Evolutionary conservation across 768 basidiomycete species (phyloP).

Genomic region (Pulveroboletus ravenelii): DNA sequence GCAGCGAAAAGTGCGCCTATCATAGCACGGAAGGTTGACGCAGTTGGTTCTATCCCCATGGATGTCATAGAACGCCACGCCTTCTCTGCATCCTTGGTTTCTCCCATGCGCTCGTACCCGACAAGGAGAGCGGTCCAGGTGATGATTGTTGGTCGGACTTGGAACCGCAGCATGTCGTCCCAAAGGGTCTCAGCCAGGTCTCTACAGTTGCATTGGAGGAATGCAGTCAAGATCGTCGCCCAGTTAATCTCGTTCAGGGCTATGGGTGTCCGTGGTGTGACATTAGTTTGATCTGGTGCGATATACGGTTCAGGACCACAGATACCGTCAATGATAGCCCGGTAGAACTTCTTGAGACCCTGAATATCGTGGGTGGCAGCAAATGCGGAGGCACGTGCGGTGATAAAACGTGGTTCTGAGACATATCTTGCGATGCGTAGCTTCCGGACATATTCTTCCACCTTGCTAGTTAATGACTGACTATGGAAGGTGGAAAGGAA

Average conservation of each 20-base stretch:
- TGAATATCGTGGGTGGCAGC: constrained; percentile 30
- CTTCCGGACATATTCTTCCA: constrained; percentile 42
- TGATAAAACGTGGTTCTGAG: constrained; percentile 44
- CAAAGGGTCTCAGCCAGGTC: constrained; percentile 63
- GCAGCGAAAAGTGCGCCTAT: constrained; percentile 56
- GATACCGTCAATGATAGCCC: constrained; percentile 46
- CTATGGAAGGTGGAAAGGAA: constrained; percentile 40
- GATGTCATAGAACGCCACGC: constrained; percentile 63
- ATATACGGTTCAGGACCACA: constrained; percentile 50
- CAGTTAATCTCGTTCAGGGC: constrained; percentile 55
- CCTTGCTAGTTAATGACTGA: constrained; percentile 36
- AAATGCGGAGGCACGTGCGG: constrained; percentile 47
- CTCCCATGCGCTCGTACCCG: constrained; percentile 50
- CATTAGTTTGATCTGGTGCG: constrained; percentile 36
- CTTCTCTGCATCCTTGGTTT: constrained; percentile 47
- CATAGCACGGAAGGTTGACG: constrained; percentile 63
- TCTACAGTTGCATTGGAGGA: constrained; percentile 49
- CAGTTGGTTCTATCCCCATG: constrained; percentile 54
- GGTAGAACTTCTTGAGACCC: constrained; percentile 46
- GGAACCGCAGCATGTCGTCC: constrained; percentile 55
- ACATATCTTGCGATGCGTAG: constrained; percentile 51
- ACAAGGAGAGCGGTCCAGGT: constrained; percentile 74
- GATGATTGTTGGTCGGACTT: constrained; percentile 46
- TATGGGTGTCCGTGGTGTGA: constrained; percentile 39
- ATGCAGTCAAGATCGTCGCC: constrained; percentile 62